Conservation (phyloP, 176 grass and related monocot genomes). For the Oryza glumipatula region DNA sequence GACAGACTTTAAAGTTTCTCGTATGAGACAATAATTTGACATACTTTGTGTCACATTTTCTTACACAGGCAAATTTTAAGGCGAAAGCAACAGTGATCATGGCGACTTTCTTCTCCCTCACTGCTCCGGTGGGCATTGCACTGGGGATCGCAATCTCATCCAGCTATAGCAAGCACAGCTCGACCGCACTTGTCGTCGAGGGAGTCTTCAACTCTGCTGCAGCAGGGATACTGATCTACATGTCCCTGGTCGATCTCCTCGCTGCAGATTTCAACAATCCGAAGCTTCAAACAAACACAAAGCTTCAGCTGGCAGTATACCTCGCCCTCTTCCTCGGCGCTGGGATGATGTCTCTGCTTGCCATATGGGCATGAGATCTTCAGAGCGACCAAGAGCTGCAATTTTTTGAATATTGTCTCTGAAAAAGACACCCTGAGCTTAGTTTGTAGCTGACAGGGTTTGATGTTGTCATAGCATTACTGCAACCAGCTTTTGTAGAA, state of each 20-base stretch:
- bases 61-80: constrained; percentile 76
- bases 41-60: constrained; percentile 10
- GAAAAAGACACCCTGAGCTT: constrained; percentile 14
- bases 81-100: constrained; percentile 75
- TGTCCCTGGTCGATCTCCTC: constrained; percentile 90
- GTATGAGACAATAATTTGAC: background rate
- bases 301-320: constrained; percentile 66
- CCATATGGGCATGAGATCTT: constrained; percentile 66
- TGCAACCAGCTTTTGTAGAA: constrained; percentile 27
- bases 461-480: background rate
- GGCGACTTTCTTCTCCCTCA: constrained; percentile 91
- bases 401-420: constrained; percentile 10
- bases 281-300: constrained; percentile 74
- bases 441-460: background rate
- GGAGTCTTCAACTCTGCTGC: constrained; percentile 79
- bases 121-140: constrained; percentile 70
- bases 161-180: constrained; percentile 67
- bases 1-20: background rate
- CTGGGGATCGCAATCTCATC: constrained; percentile 70
- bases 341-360: constrained; percentile 80
- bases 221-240: constrained; percentile 85
- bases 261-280: constrained; percentile 84
- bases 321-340: constrained; percentile 68
- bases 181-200: constrained; percentile 63
- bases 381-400: constrained; percentile 28